Percentiles rank a stretch among this genome's conserved stretches.
phyloP scores from a whole-genome alignment of 2,329 filamentous ascomycete genomes.

The Didymella glomerata region DNA sequence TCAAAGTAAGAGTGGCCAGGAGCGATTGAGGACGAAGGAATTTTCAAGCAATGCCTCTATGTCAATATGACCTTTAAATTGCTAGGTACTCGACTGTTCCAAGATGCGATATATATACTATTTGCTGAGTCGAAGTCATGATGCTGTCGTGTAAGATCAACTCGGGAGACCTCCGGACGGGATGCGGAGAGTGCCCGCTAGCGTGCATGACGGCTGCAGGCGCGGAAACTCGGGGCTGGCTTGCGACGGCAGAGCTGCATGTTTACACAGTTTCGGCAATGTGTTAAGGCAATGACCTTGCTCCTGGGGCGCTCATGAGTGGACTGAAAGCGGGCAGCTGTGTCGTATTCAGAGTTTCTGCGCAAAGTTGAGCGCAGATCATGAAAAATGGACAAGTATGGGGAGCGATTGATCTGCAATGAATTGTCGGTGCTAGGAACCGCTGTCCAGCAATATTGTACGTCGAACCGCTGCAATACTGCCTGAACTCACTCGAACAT shows the following conservation, averaged over 20 bases:
- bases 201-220: conserved; percentile 8
- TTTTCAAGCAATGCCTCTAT: background rate
- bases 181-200: conserved; percentile 18
- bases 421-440: background rate
- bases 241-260: background rate
- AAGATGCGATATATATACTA: conserved; percentile 5
- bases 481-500: conserved; percentile 48
- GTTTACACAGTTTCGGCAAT: background rate
- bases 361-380: background rate
- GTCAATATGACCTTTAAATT: too few species aligned
- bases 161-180: conserved; percentile 4
- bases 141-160: conserved; percentile 10
- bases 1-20: background rate
- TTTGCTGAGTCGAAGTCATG: conserved; percentile 3
- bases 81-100: background rate
- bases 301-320: background rate
- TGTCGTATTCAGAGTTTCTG: background rate
- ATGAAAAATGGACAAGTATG: background rate
- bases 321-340: background rate
- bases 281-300: background rate
- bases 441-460: background rate
- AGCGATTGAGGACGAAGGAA: background rate
- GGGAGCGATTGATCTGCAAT: background rate
- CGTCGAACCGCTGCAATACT: background rate
- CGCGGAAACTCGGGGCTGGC: conserved; percentile 6